Base-by-base conservation (phyloP, 352 stramenopile species). In the Thalassiosira ordinaria region DNA sequence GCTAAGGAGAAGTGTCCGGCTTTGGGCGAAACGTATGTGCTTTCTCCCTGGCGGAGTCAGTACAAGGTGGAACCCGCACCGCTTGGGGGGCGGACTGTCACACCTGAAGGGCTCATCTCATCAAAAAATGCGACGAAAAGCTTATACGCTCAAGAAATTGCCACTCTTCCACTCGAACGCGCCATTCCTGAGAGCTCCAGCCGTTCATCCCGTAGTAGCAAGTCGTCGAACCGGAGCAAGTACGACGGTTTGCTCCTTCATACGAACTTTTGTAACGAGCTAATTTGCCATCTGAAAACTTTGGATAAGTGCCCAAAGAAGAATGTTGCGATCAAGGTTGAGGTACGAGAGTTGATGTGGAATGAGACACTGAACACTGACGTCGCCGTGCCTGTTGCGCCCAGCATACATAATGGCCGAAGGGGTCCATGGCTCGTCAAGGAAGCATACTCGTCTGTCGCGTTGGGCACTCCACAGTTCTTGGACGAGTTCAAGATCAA, bases 241-340 rank as follows among this genome's bases (percentile, higher is more conserved):
- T 82, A 80, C 53, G 78, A 84, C 67, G 55, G 33, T 16, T 72
- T 79, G 52, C 53, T 83, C 6, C 53, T 85, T 16, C 82, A 92
- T 41, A 92, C 85, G 29, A 78, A 76, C n/a, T 92, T 95, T 60
- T 93, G 84, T 55, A 93, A 95, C 74, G 88, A 95, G 66, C 60
- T 95, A 0, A 65, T 95, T 14, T 93, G 85, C 60, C 69, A 91
- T 14, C 90, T 87, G 35, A 76, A 78, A 49, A 49, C 89, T 13
- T 55, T 95, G 31, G 75, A 87, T n/a, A 90, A 89, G 33, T 93
- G 87, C 60, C 41, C 70, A 18, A 91, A 88, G 60, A 84, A 84
- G 37, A 93, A 91, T 46, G 84, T 93, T 70, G 80, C 91, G 8
- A 71, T 93, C 2, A 93, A 93, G 70, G 73, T 91, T 20, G 88